These are phyloP conservation scores for Alternaria solani DNA, from an alignment of 2,329 filamentous ascomycete species.

Conservation along the genomic window DNA sequence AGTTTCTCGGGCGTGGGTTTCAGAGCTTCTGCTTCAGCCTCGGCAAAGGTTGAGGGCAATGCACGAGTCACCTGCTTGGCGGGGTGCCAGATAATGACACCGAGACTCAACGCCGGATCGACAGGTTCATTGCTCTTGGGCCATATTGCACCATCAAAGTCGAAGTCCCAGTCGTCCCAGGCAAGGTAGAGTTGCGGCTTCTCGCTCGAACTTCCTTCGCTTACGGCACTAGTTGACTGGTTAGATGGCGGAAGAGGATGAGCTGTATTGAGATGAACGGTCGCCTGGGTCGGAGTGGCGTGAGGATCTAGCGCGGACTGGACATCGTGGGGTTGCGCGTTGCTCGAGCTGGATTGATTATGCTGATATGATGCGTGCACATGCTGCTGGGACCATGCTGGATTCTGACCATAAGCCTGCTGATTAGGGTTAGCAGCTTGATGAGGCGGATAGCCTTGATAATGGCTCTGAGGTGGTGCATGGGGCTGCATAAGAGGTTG, in stretches of 20 bases:
- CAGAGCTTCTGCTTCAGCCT: slow-evolving; percentile 55
- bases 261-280: slow-evolving; percentile 27
- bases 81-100: slow-evolving; percentile 57
- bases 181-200: slow-evolving; percentile 46
- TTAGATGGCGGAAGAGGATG: slow-evolving; percentile 18
- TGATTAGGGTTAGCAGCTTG: slow-evolving; percentile 32
- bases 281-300: slow-evolving; percentile 40
- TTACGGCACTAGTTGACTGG: slow-evolving; percentile 26
- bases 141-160: slow-evolving; percentile 56
- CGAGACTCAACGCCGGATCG: slow-evolving; percentile 55
- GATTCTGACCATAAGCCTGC: slow-evolving; percentile 33
- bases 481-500: slow-evolving; percentile 36
- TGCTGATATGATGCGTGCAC: slow-evolving; percentile 26
- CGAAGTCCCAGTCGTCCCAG: slow-evolving; percentile 54
- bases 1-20: slow-evolving; percentile 49
- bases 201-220: slow-evolving; percentile 27
- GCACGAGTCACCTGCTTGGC: slow-evolving; percentile 54
- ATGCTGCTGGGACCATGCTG: slow-evolving; percentile 32
- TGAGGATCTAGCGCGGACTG: slow-evolving; percentile 31
- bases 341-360: slow-evolving; percentile 27
- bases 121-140: slow-evolving; percentile 56
- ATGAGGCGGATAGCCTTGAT: slow-evolving; percentile 29
- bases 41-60: slow-evolving; percentile 53
- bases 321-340: slow-evolving; percentile 15
- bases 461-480: slow-evolving; percentile 25